phyloP scores from a whole-genome alignment of 1,139 yeast genomes.

The Scheffersomyces lignicola region DNA sequence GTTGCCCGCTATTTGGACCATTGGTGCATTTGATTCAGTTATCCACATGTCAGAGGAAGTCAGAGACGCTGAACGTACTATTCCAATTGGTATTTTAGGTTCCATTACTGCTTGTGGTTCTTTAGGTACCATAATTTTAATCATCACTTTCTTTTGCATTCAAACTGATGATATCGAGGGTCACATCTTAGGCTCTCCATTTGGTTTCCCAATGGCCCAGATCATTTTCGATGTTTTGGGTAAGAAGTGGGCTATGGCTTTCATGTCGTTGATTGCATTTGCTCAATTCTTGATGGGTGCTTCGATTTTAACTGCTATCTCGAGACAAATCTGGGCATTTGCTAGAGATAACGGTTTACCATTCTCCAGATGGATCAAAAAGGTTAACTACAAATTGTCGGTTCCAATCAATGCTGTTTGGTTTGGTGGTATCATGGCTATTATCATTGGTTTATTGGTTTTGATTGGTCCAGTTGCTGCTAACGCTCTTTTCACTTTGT shows the following conservation, averaged over 20 bases:
- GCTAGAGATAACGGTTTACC: constrained; percentile 21
- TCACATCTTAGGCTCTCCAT: constrained; percentile 16
- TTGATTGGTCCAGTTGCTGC: constrained; percentile 58
- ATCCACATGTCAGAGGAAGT: constrained; percentile 35
- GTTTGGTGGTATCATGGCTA: constrained; percentile 44
- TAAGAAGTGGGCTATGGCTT: constrained; percentile 23
- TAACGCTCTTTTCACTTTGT: constrained; percentile 56
- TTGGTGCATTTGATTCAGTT: constrained; percentile 33
- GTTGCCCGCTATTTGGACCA: constrained; percentile 36
- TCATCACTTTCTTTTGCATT: constrained; percentile 20
- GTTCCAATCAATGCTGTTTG: constrained; percentile 58
- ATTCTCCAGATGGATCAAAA: constrained; percentile 37
- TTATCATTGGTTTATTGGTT: constrained; percentile 52
- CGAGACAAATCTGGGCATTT: constrained; percentile 19
- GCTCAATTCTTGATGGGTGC: constrained; percentile 28
- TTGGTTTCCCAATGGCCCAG: constrained; percentile 27
- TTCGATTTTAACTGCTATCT: constrained; percentile 21
- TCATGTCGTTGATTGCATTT: constrained; percentile 22
- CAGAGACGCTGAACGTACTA: constrained; percentile 23
- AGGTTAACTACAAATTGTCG: constrained; percentile 45
- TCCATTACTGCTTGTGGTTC: constrained; percentile 22
- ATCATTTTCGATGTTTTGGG: constrained; percentile 24
- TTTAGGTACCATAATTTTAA: constrained; percentile 21
- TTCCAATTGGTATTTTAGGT: constrained; percentile 29
- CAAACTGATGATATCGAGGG: constrained; percentile 20